phyloP scores from a whole-genome alignment of 352 stramenopile species.

The Phytophthora cactorum region DNA sequence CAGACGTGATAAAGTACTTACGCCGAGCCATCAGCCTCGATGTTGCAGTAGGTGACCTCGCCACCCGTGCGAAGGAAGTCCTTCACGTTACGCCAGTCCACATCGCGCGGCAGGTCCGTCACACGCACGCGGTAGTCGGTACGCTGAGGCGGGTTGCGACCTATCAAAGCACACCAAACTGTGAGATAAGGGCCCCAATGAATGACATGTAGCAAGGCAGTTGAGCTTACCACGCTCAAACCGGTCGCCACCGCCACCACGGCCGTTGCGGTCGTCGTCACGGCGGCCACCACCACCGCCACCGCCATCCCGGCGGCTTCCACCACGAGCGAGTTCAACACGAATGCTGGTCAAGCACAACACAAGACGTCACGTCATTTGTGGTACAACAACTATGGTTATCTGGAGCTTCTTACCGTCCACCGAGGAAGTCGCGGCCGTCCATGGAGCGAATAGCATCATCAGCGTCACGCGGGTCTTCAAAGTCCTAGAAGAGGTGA shows the following conservation, averaged over 20 bases:
- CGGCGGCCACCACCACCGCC: constrained; percentile 37
- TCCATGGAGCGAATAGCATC: constrained; percentile 90
- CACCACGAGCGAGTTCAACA: constrained; percentile 82
- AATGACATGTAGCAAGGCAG: constrained; percentile 2
- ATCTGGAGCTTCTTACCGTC: constrained; percentile 49
- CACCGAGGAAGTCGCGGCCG: constrained; percentile 84
- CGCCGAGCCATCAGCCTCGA: constrained; percentile 83
- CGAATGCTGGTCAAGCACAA: constrained; percentile 56
- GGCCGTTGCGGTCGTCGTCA: constrained; percentile 39
- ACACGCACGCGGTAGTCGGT: constrained; percentile 81
- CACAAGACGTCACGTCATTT: constrained; percentile 1
- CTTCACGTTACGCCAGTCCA: constrained; percentile 90
- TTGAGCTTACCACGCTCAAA: constrained; percentile 63
- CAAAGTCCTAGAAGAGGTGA: constrained; percentile 84
- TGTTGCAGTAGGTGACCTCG: constrained; percentile 88
- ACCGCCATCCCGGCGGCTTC: constrained; percentile 63
- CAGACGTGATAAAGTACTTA: constrained; percentile 40
- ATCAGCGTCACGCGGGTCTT: constrained; percentile 88
- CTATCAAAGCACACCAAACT: constrained; percentile 22
- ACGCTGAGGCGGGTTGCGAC: constrained; percentile 75
- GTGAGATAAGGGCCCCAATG: neutral
- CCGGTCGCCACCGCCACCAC: constrained; percentile 52
- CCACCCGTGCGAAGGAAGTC: constrained; percentile 84
- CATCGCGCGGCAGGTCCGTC: constrained; percentile 76
- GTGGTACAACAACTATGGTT: neutral